These are phyloP conservation scores for Rickenella mellea DNA, from an alignment of 768 basidiomycete species.

Conservation along the genomic window DNA sequence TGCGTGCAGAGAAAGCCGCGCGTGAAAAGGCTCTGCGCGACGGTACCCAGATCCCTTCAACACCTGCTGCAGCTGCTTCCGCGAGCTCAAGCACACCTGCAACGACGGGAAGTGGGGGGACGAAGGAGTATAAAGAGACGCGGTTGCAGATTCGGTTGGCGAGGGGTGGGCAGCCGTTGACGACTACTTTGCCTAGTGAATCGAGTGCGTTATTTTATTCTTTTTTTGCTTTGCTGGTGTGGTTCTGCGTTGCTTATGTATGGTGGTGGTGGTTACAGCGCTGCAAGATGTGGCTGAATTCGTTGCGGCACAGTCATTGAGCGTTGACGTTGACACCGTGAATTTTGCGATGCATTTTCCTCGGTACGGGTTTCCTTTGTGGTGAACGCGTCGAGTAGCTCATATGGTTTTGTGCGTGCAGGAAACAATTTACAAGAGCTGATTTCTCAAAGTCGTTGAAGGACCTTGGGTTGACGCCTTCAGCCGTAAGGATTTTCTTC, in stretches of 20 bases:
- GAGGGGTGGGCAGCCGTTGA: slow-evolving; percentile 71
- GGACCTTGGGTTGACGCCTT: slow-evolving; percentile 84
- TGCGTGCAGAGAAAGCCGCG: slow-evolving; percentile 79
- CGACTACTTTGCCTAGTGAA: slow-evolving; percentile 72
- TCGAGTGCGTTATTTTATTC: slow-evolving; percentile 41
- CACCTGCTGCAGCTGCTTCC: slow-evolving; percentile 23
- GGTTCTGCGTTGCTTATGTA: neutral
- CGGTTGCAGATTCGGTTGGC: slow-evolving; percentile 84
- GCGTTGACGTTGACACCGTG: slow-evolving; percentile 70
- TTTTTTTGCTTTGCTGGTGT: neutral
- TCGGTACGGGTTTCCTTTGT: slow-evolving; percentile 44
- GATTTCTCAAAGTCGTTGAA: slow-evolving; percentile 78
- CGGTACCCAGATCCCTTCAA: slow-evolving; percentile 39
- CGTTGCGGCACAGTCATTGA: slow-evolving; percentile 63
- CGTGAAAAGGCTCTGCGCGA: slow-evolving; percentile 88
- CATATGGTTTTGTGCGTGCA: slow-evolving; percentile 18
- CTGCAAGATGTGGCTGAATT: slow-evolving; percentile 82
- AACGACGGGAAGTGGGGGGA: slow-evolving; percentile 40
- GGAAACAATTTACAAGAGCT: slow-evolving; percentile 64
- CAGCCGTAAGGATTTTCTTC: slow-evolving; percentile 49
- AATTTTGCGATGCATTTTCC: slow-evolving; percentile 78
- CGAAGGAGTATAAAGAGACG: slow-evolving; percentile 81
- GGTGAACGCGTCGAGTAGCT: no score
- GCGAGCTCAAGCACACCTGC: slow-evolving; percentile 30
- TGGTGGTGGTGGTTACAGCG: slow-evolving; percentile 32